A percentile compares a stretch with the other conserved stretches of the same genome.
These are phyloP conservation scores for Alternaria solani DNA, from an alignment of 2,329 filamentous ascomycete genomes.

Conservation along the genomic window DNA sequence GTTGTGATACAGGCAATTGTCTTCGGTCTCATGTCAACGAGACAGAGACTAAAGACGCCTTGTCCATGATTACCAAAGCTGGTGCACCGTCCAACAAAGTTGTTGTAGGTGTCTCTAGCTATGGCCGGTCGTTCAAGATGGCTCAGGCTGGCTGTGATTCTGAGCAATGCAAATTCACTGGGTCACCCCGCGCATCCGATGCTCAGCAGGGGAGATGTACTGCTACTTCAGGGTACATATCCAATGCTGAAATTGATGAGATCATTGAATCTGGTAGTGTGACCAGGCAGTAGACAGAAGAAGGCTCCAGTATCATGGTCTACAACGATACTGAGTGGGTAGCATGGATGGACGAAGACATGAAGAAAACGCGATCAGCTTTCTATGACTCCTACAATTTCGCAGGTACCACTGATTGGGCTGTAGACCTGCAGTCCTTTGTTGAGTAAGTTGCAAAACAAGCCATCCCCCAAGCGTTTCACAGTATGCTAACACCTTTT, in stretches of 20 bases:
- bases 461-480: no score
- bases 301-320: background rate
- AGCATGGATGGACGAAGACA: background rate
- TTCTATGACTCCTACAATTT: background rate
- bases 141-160: constrained; percentile 40
- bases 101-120: constrained; percentile 46
- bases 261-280: no score
- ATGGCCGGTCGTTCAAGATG: constrained; percentile 50
- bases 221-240: constrained; percentile 50
- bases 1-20: no score
- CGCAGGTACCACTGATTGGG: background rate
- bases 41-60: no score
- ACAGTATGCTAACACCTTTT: no score
- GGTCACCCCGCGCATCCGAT: constrained; percentile 32
- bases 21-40: no score
- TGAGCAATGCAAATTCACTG: constrained; percentile 47
- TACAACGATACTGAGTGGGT: no score
- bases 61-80: no score
- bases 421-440: background rate
- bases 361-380: background rate
- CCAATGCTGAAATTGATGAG: constrained; percentile 51
- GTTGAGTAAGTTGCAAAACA: no score
- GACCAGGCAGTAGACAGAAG: no score
- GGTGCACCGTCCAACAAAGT: no score
- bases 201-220: constrained; percentile 51